A percentile compares a stretch with the other conserved stretches of the same genome.
phyloP scores from a whole-genome alignment of 148 eudicot species.

The Limonium bicolor region DNA sequence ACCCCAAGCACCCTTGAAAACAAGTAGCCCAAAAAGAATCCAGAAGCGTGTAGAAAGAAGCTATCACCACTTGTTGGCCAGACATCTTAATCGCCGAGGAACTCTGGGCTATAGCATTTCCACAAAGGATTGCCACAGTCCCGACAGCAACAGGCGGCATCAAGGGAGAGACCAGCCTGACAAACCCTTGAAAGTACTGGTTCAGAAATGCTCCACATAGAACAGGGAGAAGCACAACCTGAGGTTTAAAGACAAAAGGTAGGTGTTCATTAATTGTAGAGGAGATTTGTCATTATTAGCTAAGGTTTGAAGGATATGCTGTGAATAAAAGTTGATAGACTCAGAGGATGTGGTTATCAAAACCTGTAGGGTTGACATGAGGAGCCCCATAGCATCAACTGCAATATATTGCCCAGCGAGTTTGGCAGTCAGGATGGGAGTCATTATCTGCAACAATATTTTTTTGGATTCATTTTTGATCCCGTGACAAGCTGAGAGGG shows the following conservation, averaged over 20 bases:
- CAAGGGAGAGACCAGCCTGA: constrained; percentile 48
- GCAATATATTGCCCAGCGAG: constrained; percentile 79
- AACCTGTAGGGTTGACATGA: constrained; percentile 70
- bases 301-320: neutral
- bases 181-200: constrained; percentile 58
- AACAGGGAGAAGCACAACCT: constrained; percentile 88
- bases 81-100: constrained; percentile 56
- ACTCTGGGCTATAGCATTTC: constrained; percentile 76
- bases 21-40: constrained; percentile 64
- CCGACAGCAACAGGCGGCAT: constrained; percentile 77
- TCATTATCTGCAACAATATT: constrained; percentile 43
- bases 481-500: too few species aligned
- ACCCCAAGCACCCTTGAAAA: constrained; percentile 50
- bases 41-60: constrained; percentile 56
- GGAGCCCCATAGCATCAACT: constrained; percentile 61
- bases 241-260: neutral
- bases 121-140: constrained; percentile 70
- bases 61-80: constrained; percentile 50
- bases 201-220: constrained; percentile 70
- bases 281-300: too few species aligned
- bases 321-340: neutral
- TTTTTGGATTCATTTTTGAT: too few species aligned
- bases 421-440: constrained; percentile 69
- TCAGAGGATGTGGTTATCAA: neutral
- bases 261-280: too few species aligned